phyloP scores from a whole-genome alignment of 257 asterid genomes.

The Solanum paucissectum region DNA sequence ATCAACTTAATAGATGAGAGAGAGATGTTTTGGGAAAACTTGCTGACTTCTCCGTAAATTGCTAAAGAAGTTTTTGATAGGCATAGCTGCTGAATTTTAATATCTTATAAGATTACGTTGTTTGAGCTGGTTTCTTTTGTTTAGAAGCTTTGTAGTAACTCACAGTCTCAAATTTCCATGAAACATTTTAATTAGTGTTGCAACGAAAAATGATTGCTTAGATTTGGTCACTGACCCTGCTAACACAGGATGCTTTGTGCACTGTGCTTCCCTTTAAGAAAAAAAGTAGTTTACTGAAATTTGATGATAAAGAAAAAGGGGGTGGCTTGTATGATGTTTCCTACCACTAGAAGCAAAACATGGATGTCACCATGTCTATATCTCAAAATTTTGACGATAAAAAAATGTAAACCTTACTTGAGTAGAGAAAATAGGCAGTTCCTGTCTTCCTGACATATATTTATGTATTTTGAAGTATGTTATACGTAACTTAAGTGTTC shows the following conservation, averaged over 20 bases:
- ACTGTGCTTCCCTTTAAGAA: neutral
- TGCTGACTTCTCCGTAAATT: neutral
- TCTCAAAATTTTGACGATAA: neutral
- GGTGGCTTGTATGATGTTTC: neutral
- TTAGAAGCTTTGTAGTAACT: neutral
- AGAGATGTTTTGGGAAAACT: neutral
- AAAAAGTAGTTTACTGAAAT: neutral
- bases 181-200: neutral
- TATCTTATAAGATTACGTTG: neutral
- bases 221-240: neutral
- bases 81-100: neutral
- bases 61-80: neutral
- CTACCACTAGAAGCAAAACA: neutral
- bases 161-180: neutral
- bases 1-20: neutral
- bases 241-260: neutral
- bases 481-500: neutral
- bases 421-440: neutral
- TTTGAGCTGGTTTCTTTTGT: neutral
- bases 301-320: neutral
- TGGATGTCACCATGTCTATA: neutral
- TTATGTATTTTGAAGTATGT: neutral
- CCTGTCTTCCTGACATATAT: neutral
- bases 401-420: neutral
- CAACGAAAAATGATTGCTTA: neutral